A percentile compares a stretch with the other conserved stretches of the same genome.
phyloP scores from a whole-genome alignment of 1,139 yeast genomes.

The Yamadazyma triangularis region DNA sequence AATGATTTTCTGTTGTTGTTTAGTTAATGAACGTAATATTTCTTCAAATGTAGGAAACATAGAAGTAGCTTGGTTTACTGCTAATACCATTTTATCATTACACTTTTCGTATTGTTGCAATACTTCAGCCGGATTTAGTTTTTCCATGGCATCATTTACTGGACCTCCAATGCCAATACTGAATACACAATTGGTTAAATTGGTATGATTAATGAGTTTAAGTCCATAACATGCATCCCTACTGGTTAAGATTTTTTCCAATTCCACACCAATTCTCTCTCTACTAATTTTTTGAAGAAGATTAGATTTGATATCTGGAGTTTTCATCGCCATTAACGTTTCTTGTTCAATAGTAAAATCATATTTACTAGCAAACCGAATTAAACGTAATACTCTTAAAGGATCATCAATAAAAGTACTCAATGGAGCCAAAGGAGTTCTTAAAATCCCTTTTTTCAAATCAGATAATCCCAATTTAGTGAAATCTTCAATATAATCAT shows the following conservation, averaged over 20 bases:
- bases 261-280: conserved; percentile 86
- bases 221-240: conserved; percentile 63
- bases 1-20: conserved; percentile 25
- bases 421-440: conserved; percentile 84
- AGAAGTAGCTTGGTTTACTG: background rate
- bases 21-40: background rate
- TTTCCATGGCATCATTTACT: conserved; percentile 1
- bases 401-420: conserved; percentile 94
- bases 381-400: conserved; percentile 73
- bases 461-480: conserved; percentile 75
- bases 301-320: conserved; percentile 51
- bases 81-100: background rate
- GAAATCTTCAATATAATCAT: conserved; percentile 71
- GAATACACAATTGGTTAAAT: conserved; percentile 59
- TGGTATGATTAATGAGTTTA: conserved; percentile 49
- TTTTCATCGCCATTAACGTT: conserved; percentile 64
- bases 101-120: conserved; percentile 2
- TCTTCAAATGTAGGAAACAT: conserved; percentile 1
- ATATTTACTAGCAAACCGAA: conserved; percentile 82
- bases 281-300: conserved; percentile 74
- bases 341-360: conserved; percentile 59
- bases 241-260: conserved; percentile 69
- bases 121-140: conserved; percentile 1
- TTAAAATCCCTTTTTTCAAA: conserved; percentile 59
- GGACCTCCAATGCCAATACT: conserved; percentile 24